These are phyloP conservation scores for Solanum bulbocastanum DNA, from an alignment of 257 asterid genomes.

Conservation along the genomic window DNA sequence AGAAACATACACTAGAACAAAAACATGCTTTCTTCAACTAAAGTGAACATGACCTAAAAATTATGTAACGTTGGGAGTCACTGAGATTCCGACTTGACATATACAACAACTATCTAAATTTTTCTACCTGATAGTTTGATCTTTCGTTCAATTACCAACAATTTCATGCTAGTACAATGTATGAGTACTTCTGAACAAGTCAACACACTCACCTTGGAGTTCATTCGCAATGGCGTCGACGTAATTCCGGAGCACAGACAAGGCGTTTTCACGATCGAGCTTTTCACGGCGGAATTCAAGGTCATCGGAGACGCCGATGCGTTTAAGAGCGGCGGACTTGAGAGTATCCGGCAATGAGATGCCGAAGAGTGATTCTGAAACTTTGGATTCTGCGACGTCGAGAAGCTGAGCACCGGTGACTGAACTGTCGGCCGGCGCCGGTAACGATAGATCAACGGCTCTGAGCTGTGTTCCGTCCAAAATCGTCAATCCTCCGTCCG, in stretches of 20 bases:
- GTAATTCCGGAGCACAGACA: constrained; percentile 21
- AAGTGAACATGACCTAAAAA: not conserved
- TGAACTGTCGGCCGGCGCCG: constrained; percentile 6
- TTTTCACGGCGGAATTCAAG: constrained; percentile 15
- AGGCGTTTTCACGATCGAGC: constrained; percentile 30
- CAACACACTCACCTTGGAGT: constrained; percentile 33
- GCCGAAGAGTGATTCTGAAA: constrained; percentile 28
- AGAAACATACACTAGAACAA: too few species aligned
- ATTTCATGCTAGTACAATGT: not conserved
- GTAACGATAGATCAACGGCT: constrained; percentile 24
- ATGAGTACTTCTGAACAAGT: constrained; percentile 7
- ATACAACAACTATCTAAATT: not conserved
- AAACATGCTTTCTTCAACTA: not conserved
- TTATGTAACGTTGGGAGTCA: not conserved
- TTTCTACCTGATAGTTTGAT: not conserved
- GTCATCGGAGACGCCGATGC: constrained; percentile 21
- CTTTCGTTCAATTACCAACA: not conserved
- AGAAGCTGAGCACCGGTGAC: constrained; percentile 31
- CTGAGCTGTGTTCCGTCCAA: constrained; percentile 42
- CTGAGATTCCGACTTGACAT: not conserved
- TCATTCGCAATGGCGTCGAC: constrained; percentile 34
- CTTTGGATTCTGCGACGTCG: constrained; percentile 36
- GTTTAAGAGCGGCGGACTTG: constrained; percentile 29
- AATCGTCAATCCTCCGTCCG: constrained; percentile 34
- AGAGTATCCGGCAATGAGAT: constrained; percentile 28